Evolutionary conservation across 257 asterid species (phyloP).

Genomic region (Datura wrightii): DNA sequence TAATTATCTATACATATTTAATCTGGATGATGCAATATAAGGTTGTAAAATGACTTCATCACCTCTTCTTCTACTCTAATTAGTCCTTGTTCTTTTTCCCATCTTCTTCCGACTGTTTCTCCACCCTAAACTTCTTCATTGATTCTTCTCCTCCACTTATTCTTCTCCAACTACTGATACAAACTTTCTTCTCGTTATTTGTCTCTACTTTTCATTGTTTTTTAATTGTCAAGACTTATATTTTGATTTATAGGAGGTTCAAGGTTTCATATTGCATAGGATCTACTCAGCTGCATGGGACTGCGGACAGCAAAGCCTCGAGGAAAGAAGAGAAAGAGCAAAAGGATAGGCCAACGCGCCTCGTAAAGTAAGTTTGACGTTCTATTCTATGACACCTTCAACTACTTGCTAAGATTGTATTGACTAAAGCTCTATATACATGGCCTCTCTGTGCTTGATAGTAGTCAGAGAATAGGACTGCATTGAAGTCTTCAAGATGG

Average conservation of each 20-base stretch:
- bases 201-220: not conserved
- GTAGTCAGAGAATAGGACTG: not conserved
- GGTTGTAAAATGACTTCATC: slow-evolving; percentile 15
- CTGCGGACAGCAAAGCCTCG: not conserved
- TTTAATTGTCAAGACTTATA: not conserved
- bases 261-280: not conserved
- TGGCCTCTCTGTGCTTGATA: not conserved
- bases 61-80: slow-evolving; percentile 3
- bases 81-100: not conserved
- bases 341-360: not conserved
- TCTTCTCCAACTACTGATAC: slow-evolving; percentile 26
- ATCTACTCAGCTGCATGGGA: slow-evolving; percentile 10
- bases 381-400: not conserved
- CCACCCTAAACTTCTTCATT: not conserved
- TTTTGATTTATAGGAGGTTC: slow-evolving; percentile 14
- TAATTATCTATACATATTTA: not conserved
- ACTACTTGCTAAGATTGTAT: not conserved
- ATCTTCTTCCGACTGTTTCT: not conserved
- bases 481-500: not conserved
- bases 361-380: not conserved
- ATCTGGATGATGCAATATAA: not conserved
- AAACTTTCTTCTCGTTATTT: not conserved
- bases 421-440: not conserved
- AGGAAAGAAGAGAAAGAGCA: slow-evolving; percentile 8
- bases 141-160: no score